Evolutionary conservation across 2,329 filamentous ascomycete genomes (phyloP), one percentile per base, ranked within the genome.

Genomic region (Metarhizium robertsii): DNA sequence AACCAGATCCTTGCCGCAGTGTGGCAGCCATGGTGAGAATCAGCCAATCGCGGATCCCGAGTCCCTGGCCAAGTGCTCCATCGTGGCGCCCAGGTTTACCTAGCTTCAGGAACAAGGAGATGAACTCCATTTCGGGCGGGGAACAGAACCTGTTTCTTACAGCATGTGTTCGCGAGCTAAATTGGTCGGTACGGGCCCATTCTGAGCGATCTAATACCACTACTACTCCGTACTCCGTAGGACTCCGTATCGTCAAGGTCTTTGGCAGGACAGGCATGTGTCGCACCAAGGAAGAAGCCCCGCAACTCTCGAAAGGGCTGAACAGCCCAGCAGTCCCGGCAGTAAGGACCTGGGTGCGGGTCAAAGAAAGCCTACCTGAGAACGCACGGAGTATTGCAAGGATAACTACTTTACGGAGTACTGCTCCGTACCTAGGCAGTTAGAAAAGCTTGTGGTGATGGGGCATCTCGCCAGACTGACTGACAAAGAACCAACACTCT

Each of bases 231-330:
- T 25, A 3, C 20, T 25, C 20, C 20, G 25, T 25, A 25, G 20
- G 2, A 3, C 20, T 25, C 20, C 20, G 25, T 25, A 25, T 25
- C 25, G 25, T 25, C 40, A 32, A 18, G n/a, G 38, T 16, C 38
- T 16, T 14, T 10, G 20, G 42, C 18, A 46, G 11, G 50, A 53
- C n/a, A 50, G 46, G 38, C 34, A 30, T 36, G 10, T 50, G 55
- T 56, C 55, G 55, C 55, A 56, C 51, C 51, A 56, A 13, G 32
- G 38, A 20, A 11, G 36, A 43, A 25, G 46, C 25, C 45, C 13
- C 11, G 38, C 11, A 36, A 8, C 8, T 11, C 34, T 36, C 34
- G 34, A 36, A 13, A 8, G 7, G 34, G 13, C 34, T 13, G 34
- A 36, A 36, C 34, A 8, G 34, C 4, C 16, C 16, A n/a, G 10